These are phyloP conservation scores for Dacryopinax spathularia DNA, from an alignment of 768 basidiomycete genomes.

Conservation along the genomic window DNA sequence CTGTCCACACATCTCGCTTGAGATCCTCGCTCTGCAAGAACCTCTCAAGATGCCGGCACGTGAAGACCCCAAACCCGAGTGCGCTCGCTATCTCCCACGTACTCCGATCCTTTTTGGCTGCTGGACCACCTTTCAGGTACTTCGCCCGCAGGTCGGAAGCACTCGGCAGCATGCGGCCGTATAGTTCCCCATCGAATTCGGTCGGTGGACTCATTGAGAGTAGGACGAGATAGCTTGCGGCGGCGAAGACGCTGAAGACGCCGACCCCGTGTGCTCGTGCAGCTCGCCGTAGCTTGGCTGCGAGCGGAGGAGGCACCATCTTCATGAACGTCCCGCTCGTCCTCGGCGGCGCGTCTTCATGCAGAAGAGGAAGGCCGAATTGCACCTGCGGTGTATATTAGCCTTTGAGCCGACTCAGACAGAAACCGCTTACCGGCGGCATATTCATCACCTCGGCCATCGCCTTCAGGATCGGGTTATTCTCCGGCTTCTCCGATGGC, in stretches of 20 bases:
- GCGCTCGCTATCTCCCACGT: not conserved
- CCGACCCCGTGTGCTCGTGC: not conserved
- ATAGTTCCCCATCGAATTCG: not conserved
- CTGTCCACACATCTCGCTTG: not conserved
- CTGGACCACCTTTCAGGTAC: not conserved
- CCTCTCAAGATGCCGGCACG: not conserved
- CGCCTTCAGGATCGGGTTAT: not conserved
- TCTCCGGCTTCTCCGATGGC: not conserved
- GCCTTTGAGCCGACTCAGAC: not conserved
- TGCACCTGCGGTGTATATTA: not conserved
- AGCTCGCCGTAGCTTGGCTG: not conserved
- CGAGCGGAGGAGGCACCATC: not conserved
- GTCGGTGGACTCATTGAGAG: not conserved
- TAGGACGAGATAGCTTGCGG: not conserved
- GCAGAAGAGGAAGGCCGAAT: not conserved
- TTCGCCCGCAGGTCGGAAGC: not conserved
- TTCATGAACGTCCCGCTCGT: not conserved
- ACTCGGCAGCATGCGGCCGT: not conserved
- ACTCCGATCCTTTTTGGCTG: not conserved
- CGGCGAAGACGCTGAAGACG: not conserved
- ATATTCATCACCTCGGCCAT: not conserved
- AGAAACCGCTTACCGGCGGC: not conserved
- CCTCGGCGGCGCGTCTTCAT: not conserved
- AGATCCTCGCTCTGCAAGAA: not conserved
- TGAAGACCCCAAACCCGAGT: not conserved